These are phyloP conservation scores for Diplosphaera chodatii DNA, from an alignment of 139 green algal species.

Conservation along the genomic window DNA sequence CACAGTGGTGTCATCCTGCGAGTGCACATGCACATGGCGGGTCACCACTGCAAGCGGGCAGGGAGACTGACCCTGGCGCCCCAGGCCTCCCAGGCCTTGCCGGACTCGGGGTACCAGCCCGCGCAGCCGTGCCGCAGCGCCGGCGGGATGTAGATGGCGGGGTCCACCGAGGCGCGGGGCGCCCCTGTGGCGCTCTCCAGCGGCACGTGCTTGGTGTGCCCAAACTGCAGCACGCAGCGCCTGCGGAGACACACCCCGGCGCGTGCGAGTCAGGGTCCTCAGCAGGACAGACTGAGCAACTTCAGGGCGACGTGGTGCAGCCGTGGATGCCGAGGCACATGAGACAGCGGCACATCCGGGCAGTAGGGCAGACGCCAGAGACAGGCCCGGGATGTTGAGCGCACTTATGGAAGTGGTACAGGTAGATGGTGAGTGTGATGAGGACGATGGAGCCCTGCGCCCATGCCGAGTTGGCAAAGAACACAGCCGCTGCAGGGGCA, in stretches of 20 bases:
- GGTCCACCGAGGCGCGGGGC: slow-evolving; percentile 18
- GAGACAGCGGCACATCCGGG: not conserved
- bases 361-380: too few relatives aligned
- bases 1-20: too few relatives aligned
- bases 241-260: too few relatives aligned
- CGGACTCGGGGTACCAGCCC: slow-evolving; percentile 51
- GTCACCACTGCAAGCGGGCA: not conserved
- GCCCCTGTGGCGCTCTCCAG: slow-evolving; percentile 37
- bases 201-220: slow-evolving; percentile 34
- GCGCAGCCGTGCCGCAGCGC: slow-evolving; percentile 23
- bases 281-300: not conserved
- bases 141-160: slow-evolving; percentile 40
- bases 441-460: slow-evolving; percentile 46
- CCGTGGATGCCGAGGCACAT: too few relatives aligned
- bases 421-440: slow-evolving; percentile 51
- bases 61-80: not conserved
- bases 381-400: too few relatives aligned
- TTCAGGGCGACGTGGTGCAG: too few relatives aligned
- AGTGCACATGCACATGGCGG: too few relatives aligned
- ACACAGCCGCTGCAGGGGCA: slow-evolving; percentile 3
- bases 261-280: too few relatives aligned
- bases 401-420: slow-evolving; percentile 58
- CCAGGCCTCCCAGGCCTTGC: slow-evolving; percentile 33
- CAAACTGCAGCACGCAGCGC: slow-evolving; percentile 34
- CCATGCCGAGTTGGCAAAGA: slow-evolving; percentile 19